Conservation (phyloP, 2,329 filamentous ascomycete genomes). For the Phialocephala subalpina region DNA sequence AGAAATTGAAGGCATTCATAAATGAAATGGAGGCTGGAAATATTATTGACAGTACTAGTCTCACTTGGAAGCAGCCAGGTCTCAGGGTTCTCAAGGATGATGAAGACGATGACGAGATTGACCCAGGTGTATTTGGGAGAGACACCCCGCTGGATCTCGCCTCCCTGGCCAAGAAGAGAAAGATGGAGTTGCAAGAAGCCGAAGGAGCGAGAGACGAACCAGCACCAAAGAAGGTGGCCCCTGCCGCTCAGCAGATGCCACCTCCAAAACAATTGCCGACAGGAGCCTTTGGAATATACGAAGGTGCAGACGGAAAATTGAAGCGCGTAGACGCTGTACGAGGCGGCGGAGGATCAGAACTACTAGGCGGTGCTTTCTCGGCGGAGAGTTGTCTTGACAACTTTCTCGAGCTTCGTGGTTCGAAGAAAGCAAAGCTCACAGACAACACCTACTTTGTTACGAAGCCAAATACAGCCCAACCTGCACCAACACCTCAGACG, state of each 20-base stretch:
- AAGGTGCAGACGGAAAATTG: neutral
- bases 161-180: conserved; percentile 50
- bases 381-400: conserved; percentile 53
- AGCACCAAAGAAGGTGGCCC: conserved; percentile 12
- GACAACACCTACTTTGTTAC: conserved; percentile 41
- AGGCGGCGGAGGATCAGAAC: conserved; percentile 11
- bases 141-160: conserved; percentile 43
- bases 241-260: conserved; percentile 31
- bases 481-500: neutral
- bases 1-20: conserved; percentile 47
- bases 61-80: conserved; percentile 57
- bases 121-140: conserved; percentile 34
- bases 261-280: conserved; percentile 22
- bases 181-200: conserved; percentile 26
- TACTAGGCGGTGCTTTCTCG: conserved; percentile 46
- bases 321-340: neutral
- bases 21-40: conserved; percentile 36
- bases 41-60: conserved; percentile 47
- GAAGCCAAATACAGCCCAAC: neutral
- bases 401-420: conserved; percentile 58
- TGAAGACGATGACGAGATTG: conserved; percentile 48
- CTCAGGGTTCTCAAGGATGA: conserved; percentile 53
- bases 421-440: conserved; percentile 40
- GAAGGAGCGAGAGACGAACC: conserved; percentile 5
- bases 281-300: neutral